Evolutionary conservation across 2,329 filamentous ascomycete species (phyloP).

Genomic region (Pseudogymnoascus sp.): DNA sequence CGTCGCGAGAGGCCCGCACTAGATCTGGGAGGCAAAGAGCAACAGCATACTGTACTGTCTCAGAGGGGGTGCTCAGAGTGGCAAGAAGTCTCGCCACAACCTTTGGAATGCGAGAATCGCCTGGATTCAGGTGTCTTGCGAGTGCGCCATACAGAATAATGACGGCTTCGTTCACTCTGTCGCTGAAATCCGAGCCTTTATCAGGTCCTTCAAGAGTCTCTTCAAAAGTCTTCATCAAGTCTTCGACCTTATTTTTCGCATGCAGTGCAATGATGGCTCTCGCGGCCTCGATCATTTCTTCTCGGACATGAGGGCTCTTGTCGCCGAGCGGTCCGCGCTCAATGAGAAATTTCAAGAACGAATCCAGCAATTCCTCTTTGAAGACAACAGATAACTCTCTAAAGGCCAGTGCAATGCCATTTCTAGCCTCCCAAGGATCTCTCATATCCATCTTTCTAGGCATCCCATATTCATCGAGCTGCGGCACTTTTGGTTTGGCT

Average conservation of each 20-base stretch:
- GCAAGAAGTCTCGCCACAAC: slow-evolving; percentile 80
- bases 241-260: slow-evolving; percentile 75
- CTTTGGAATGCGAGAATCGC: slow-evolving; percentile 79
- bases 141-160: slow-evolving; percentile 96
- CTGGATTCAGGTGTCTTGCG: slow-evolving; percentile 73
- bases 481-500: slow-evolving; percentile 72
- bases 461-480: slow-evolving; percentile 92
- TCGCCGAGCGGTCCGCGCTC: slow-evolving; percentile 83
- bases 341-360: slow-evolving; percentile 79
- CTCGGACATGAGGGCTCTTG: slow-evolving; percentile 64
- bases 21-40: slow-evolving; percentile 88
- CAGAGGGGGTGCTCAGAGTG: slow-evolving; percentile 88
- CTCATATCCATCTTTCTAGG: slow-evolving; percentile 77
- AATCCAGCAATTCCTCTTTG: slow-evolving; percentile 59
- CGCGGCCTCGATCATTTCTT: slow-evolving; percentile 88
- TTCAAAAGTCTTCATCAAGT: slow-evolving; percentile 89
- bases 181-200: slow-evolving; percentile 70
- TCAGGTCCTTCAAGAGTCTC: slow-evolving; percentile 77
- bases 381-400: slow-evolving; percentile 70
- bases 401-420: slow-evolving; percentile 82
- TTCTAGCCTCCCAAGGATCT: slow-evolving; percentile 85
- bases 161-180: slow-evolving; percentile 92
- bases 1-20: slow-evolving; percentile 70
- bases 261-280: slow-evolving; percentile 72
- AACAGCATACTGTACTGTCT: slow-evolving; percentile 93